Percentiles rank a stretch among this genome's conserved stretches.
Conservation (phyloP, 176 grass and related monocot genomes). For the Oryza punctata region DNA sequence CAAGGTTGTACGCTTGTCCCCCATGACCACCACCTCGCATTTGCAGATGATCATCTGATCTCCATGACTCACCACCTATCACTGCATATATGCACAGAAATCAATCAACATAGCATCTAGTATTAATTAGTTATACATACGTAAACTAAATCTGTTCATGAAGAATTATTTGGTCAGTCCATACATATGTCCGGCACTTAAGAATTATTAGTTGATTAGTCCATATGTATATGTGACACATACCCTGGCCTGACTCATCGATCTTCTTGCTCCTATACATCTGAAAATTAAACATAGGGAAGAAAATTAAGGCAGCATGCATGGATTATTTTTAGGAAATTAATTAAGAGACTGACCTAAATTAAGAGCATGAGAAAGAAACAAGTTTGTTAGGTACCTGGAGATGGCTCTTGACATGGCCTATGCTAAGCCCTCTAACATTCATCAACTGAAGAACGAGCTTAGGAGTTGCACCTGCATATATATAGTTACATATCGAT, state of each 20-base stretch:
- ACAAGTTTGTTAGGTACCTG: constrained; percentile 35
- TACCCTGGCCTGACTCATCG: constrained; percentile 60
- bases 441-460: constrained; percentile 78
- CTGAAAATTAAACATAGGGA: constrained; percentile 29
- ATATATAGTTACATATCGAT: too few relatives aligned
- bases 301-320: not conserved
- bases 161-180: not conserved
- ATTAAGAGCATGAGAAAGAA: not conserved
- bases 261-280: constrained; percentile 87
- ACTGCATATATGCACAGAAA: not conserved
- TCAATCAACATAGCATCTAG: not conserved
- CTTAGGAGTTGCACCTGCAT: constrained; percentile 70
- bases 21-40: not conserved
- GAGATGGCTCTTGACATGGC: constrained; percentile 86
- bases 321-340: not conserved
- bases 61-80: constrained; percentile 25
- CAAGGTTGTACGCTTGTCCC: constrained; percentile 37
- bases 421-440: constrained; percentile 74
- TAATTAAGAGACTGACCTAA: not conserved
- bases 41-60: not conserved
- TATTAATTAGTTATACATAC: not conserved
- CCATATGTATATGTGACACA: too few relatives aligned
- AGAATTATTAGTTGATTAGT: too few relatives aligned
- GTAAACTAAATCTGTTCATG: not conserved
- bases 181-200: not conserved